Base-by-base conservation (phyloP, 2,329 filamentous ascomycete species). In the Gliomastix tumulicola region DNA sequence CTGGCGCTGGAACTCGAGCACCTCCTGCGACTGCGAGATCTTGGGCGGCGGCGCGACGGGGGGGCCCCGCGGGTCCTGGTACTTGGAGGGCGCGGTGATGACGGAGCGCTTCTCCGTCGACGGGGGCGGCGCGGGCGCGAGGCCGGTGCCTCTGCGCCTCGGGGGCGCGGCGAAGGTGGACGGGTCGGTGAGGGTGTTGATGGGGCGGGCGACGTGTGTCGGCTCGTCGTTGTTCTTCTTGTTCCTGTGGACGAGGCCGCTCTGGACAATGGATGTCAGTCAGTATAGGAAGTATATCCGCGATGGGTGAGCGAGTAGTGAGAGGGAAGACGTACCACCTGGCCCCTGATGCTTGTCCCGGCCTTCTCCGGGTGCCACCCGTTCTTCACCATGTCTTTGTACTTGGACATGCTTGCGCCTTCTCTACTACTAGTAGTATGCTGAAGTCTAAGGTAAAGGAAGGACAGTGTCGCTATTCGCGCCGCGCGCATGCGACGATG, bases 141-240 rank as follows among this genome's bases (percentile, higher is more conserved):
- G 52, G 57, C 60, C 71, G 30, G 57, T 44, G 40, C 51, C 49
- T 20, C 56, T 56, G 25, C 62, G 83, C 49, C 77, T 89, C 1
- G 88, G 88, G 19, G 88, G 88, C 18, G 88, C 86, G 3, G 76
- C 87, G 54, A 94, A 95, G 13, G 78, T 74, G 2, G 76, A 58
- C 2, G 87, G 88, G 53, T 95, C 88, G 54, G 78, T 80, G 21
- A 95, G 70, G 4, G 76, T 69, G 8, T 78, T 69, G 30, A 94
- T 63, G 2, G 88, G 88, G 13, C 70, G 68, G 21, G 74, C 61
- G 31, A 62, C 56, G 45, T 68, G 65, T 38, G 57, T 47, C 17
- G 48, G 41, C 16, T 41, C 34, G 11, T 46, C 44, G 13, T 55
- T 48, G 13, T 53, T 49, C 20, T 54, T 50, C 21, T 62, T 60